Base-by-base conservation (phyloP, 495 filamentous ascomycete genomes). In the Diplogelasinospora grovesii region DNA sequence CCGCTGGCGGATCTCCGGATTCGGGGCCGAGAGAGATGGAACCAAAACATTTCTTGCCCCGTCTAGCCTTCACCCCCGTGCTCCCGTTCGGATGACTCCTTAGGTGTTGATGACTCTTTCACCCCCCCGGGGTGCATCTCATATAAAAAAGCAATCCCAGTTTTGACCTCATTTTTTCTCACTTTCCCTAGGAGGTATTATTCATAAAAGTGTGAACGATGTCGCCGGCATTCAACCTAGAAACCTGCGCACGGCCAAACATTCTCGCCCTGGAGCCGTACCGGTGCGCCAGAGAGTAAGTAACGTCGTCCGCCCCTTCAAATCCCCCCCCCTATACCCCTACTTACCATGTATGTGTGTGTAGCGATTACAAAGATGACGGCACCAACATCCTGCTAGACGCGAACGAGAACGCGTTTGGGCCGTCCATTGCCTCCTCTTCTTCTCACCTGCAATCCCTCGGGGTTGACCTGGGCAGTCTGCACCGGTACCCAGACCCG, bases 311-410 rank as follows among this genome's bases (percentile, higher is more conserved):
- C 39, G 33, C 29, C 7, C 19, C n/a, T 29, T 47, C 31, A 28
- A 31, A 46, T 27, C 46, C 49, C 41, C 44, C 39, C 11, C 3
- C 11, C 22, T 24, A 10, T 11, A 15, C 3, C 3, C 18, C 28
- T 41, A 19, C 38, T 69, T 61, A 69, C 50, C 44, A 57, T 43
- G 43, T 19, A 7, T 28, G 23, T 29, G 33, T 62, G 10, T 32
- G 5, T 18, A 94, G 87, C 73, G 89, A 98, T 76, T 97, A 97
- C 74, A 95, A 97, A 73, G 92, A 98, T 58, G 85, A 98, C 56
- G 93, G 92, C 49, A 94, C 82, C 32, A 97, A 97, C 59, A 82
- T 97, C 41, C 79, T 98, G 21, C 84, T 98, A 43, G 92, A 98
- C 56, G 92, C 93, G 42, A 98, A 98, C 50, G 92, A 98, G 63